Base-by-base conservation (phyloP, 768 basidiomycete genomes). In the Psilocybe sp. region DNA sequence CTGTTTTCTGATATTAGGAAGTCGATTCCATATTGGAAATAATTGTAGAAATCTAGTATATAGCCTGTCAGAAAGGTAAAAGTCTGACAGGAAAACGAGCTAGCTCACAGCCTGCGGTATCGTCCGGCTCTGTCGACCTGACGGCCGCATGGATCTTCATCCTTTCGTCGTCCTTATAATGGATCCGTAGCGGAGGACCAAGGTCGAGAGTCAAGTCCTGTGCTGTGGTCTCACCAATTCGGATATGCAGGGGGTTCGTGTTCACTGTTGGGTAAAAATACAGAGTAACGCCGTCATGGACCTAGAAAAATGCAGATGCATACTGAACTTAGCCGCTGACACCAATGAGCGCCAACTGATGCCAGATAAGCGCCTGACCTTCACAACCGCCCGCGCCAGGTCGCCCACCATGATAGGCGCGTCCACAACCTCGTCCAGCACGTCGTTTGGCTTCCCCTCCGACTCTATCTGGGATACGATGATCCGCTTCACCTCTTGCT, bases 11-110 rank as follows among this genome's bases (percentile, higher is more conserved):
- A 87, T 14, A 97, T 76, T 23, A 95, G 76, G 54, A 95, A 89
- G 63, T 97, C 93, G 15, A 97, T 69, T 1, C 93, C 93, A 60
- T 92, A 84, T 57, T 93, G 88, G 57, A 95, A 92, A 61, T 97
- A 97, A 60, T 95, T 96, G 68, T 89, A 92, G 64, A 93, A 92
- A 66, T 92, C 90, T 92, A n/a, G n/a, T n/a, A 52, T 2, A 36
- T 44, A 41, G n/a, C 8, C 20, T 15, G 37, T 38, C 10, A 38
- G 16, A 40, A 47, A 2, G 35, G n/a, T 35, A 7, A 31, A 10
- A 31, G 3, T 46, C 3, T 36, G 14, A 14, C 19, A 16, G 40
- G 11, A 7, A n/a, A n/a, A 8, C 10, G 19, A 48, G 44, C 2
- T n/a, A 31, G 78, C 82, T 79, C 54, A 80, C 75, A 57, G 74